Evolutionary conservation across 1,284 basidiomycete species (phyloP), one percentile per base, ranked within the genome.

Genomic region (Trichosporon ovoides): DNA sequence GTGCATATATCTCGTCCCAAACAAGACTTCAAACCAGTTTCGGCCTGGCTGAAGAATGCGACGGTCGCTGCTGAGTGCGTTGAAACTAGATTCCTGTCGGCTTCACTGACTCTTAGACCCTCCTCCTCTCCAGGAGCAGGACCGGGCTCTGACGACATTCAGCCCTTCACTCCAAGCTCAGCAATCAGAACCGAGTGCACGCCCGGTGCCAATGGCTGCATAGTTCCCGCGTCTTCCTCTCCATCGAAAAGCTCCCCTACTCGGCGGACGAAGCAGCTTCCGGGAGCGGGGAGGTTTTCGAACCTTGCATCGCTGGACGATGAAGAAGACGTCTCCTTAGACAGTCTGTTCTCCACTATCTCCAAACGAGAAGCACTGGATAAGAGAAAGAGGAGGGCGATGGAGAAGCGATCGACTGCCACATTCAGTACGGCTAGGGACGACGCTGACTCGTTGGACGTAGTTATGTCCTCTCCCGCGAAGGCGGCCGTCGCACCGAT

Each of bases 151-250:
- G 72, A 72, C 36, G 68, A 68, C 13, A 74, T 74, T 13, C 55
- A 58, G 6, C 61, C 56, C 6, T 70, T 70, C 38, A 70, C 71
- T 1, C 69, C 69, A 2, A 68, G 66, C 46, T 68, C 70, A 1
- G 59, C 55, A 3, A 33, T 46, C 13, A 40, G 20, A 31, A 14
- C 43, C 14, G 20, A 52, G 5, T 13, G 37, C 2, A 48, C 36
- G 12, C 31, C 12, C 2, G 34, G 31, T 19, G 18, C 38, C 55
- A 53, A 18, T 43, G 34, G 34, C 11, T 37, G 38, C 18, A 35
- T 35, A 11, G 40, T 53, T 14, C 53, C 56, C 11, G 33, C 37
- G 22, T 22, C 56, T 24, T 57, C 53, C 0, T 40, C 36, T 12
- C 28, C 49, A 34, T 36, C 55, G 18, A 31, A 35, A 24, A 57